Evolutionary conservation across 495 filamentous ascomycete genomes (phyloP).

Genomic region (Penicillium turbatum): DNA sequence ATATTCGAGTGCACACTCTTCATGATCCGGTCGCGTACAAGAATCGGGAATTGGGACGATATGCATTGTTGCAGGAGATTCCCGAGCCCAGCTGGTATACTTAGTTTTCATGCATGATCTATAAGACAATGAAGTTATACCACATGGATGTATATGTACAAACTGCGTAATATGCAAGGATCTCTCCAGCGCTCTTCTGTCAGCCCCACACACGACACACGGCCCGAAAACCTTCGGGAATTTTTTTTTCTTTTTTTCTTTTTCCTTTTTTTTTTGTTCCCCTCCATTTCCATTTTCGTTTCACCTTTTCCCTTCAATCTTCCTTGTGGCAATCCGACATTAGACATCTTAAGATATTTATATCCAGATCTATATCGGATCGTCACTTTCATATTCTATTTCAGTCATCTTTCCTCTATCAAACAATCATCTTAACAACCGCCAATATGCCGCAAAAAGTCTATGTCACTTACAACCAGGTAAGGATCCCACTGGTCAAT

Average conservation of each 20-base stretch:
- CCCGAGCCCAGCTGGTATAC: slow-evolving; percentile 60
- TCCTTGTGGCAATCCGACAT: too few species aligned
- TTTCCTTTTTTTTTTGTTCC: background rate
- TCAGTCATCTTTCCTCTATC: background rate
- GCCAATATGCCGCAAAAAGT: slow-evolving; percentile 77
- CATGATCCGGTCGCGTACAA: slow-evolving; percentile 63
- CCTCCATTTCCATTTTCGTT: background rate
- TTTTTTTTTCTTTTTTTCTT: background rate
- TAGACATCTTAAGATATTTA: background rate
- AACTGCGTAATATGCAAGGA: too few species aligned
- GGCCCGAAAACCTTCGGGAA: slow-evolving; percentile 1
- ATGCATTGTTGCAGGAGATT: slow-evolving; percentile 45
- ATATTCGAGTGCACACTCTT: slow-evolving; percentile 55
- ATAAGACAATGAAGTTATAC: background rate
- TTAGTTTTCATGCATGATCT: slow-evolving; percentile 15
- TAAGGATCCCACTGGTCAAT: slow-evolving; percentile 35
- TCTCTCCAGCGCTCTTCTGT: too few species aligned
- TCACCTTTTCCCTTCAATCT: background rate
- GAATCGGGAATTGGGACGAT: slow-evolving; percentile 54
- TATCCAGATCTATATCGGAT: background rate
- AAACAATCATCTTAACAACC: background rate
- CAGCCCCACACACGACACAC: slow-evolving; percentile 2
- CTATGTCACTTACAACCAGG: slow-evolving; percentile 95
- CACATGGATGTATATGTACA: too few species aligned
- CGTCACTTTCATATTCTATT: slow-evolving; percentile 3